Conservation (phyloP, 1,139 yeast genomes). For the Kurtzmaniella quercitrusa region DNA sequence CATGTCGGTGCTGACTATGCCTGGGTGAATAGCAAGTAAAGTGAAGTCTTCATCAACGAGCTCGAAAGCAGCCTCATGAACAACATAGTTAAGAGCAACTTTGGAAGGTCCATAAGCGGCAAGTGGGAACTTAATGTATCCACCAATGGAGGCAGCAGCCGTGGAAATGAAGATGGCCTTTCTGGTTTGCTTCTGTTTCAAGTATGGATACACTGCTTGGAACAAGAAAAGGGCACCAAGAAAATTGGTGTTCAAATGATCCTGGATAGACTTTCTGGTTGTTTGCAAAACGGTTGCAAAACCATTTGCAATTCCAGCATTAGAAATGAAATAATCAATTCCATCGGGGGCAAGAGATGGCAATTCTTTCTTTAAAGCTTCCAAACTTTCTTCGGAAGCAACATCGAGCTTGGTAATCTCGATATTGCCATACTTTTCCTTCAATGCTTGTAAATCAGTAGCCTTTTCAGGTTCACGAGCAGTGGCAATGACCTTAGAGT, state of each 20-base stretch:
- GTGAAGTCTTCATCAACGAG: conserved; percentile 18
- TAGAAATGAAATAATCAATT: conserved; percentile 17
- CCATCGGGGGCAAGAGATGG: conserved; percentile 5
- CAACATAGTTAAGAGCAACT: conserved; percentile 18
- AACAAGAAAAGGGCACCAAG: conserved; percentile 27
- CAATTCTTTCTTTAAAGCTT: conserved; percentile 3
- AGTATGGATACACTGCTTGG: conserved; percentile 12
- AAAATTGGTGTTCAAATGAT: conserved; percentile 22
- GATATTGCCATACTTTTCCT: conserved; percentile 2
- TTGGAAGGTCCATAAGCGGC: conserved; percentile 17
- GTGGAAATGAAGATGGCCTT: conserved; percentile 24
- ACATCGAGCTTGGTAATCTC: conserved; percentile 7
- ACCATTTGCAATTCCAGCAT: conserved; percentile 13
- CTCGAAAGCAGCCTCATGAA: conserved; percentile 4
- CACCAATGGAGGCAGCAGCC: conserved; percentile 18
- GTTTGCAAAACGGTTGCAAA: conserved; percentile 5
- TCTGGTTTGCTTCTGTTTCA: conserved; percentile 14
- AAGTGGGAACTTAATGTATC: conserved; percentile 7
- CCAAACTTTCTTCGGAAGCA: conserved; percentile 6
- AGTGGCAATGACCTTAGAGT: conserved; percentile 14
- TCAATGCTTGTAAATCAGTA: conserved; percentile 7
- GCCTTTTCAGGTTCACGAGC: conserved; percentile 15
- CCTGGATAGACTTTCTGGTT: conserved; percentile 12
- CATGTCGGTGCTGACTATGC: conserved; percentile 25
- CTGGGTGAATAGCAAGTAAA: conserved; percentile 27